A percentile compares a stretch with the other conserved stretches of the same genome.
phyloP scores from a whole-genome alignment of 179 eudicot genomes.

The Gypsophila paniculata region DNA sequence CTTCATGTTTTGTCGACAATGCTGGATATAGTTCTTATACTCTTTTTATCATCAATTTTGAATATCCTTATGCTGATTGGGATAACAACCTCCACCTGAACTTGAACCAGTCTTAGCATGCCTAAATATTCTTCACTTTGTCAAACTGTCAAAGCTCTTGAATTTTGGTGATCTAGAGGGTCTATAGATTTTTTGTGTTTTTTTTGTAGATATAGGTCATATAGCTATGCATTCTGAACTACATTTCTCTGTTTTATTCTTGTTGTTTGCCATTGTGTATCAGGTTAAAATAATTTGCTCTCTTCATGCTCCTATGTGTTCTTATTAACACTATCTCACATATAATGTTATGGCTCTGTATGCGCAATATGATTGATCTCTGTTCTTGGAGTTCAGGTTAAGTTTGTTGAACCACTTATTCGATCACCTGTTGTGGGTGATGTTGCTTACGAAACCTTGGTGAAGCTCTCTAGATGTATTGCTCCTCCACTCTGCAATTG shows the following conservation, averaged over 20 bases:
- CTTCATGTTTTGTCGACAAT: not conserved
- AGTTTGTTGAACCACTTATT: conserved; percentile 69
- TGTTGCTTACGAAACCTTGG: conserved; percentile 79
- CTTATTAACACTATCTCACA: not conserved
- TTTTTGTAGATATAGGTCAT: not conserved
- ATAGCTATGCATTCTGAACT: too few species aligned
- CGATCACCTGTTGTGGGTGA: conserved; percentile 73
- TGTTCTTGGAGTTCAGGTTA: conserved; percentile 51
- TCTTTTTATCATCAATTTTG: not conserved
- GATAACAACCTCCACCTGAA: not conserved
- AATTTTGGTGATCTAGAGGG: not conserved
- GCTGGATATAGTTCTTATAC: not conserved
- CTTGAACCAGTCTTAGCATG: not conserved
- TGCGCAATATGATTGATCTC: not conserved
- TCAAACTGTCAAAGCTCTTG: not conserved
- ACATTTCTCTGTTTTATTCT: not conserved
- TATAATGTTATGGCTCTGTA: not conserved
- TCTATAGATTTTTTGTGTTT: not conserved
- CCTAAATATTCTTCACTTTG: not conserved
- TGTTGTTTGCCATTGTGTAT: not conserved
- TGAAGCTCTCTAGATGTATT: conserved; percentile 78
- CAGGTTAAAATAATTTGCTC: not conserved
- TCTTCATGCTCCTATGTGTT: not conserved
- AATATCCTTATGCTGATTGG: not conserved
- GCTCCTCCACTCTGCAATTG: conserved; percentile 84